Conservation (phyloP, 1,284 basidiomycete species). For the Pseudozyma sp. region DNA sequence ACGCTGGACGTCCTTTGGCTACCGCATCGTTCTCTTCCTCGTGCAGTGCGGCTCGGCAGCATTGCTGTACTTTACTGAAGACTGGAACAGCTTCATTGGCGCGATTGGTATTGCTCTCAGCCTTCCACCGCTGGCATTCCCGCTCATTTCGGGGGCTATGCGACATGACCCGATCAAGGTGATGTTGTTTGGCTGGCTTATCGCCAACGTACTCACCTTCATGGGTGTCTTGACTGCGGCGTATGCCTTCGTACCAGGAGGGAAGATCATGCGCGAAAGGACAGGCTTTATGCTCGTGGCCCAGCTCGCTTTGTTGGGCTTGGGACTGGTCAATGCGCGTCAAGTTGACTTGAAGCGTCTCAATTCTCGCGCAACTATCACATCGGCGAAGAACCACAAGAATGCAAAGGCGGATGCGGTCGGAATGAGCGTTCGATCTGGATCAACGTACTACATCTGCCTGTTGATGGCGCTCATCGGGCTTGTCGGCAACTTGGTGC, state of each 20-base stretch:
- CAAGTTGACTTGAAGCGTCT: conserved; percentile 23
- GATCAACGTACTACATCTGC: conserved; percentile 46
- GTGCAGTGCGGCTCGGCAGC: conserved; percentile 61
- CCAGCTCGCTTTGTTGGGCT: conserved; percentile 33
- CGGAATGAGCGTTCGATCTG: conserved; percentile 4
- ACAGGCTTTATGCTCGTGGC: conserved; percentile 73
- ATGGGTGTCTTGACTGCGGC: conserved; percentile 80
- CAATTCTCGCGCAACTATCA: background rate
- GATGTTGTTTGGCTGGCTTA: conserved; percentile 56
- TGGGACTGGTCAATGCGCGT: conserved; percentile 40
- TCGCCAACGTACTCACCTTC: conserved; percentile 57
- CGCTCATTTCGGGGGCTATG: conserved; percentile 50
- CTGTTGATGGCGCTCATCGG: conserved; percentile 43
- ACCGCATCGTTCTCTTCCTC: conserved; percentile 28
- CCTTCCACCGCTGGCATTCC: conserved; percentile 67
- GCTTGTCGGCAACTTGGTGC: conserved; percentile 46
- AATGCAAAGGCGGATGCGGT: conserved; percentile 7
- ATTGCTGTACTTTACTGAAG: conserved; percentile 73
- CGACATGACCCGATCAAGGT: conserved; percentile 57
- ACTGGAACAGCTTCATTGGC: conserved; percentile 82
- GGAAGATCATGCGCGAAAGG: conserved; percentile 81
- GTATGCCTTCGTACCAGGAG: conserved; percentile 92
- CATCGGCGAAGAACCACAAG: conserved; percentile 7
- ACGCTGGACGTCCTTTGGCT: conserved; percentile 32
- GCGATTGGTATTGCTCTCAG: conserved; percentile 79